These are phyloP conservation scores for Rosa chinensis DNA, from an alignment of 306 rosid genomes.

Conservation along the genomic window DNA sequence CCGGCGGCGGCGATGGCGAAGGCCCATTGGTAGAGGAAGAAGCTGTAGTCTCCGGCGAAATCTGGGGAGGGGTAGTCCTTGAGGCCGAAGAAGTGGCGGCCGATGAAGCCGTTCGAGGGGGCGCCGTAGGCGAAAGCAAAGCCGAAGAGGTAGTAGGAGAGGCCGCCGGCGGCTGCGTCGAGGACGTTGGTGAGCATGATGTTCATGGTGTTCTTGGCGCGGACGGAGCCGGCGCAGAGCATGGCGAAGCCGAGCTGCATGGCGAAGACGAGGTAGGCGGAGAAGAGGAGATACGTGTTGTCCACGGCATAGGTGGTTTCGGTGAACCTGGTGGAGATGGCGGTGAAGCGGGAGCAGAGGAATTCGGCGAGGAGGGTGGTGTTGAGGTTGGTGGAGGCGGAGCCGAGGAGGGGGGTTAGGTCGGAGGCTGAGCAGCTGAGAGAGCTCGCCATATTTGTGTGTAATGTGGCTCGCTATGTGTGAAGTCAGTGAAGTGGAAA, in stretches of 20 bases:
- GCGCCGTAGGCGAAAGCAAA: slow-evolving; percentile 75
- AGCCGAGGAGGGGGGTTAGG: slow-evolving; percentile 39
- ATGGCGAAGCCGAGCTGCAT: slow-evolving; percentile 97
- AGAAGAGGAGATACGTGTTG: slow-evolving; percentile 63
- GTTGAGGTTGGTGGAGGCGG: slow-evolving; percentile 22
- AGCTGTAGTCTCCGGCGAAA: slow-evolving; percentile 48
- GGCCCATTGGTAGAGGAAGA: slow-evolving; percentile 88
- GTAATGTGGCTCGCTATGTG: neutral
- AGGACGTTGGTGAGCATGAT: slow-evolving; percentile 95
- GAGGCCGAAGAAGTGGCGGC: slow-evolving; percentile 73
- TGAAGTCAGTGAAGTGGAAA: neutral
- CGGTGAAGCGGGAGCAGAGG: slow-evolving; percentile 49
- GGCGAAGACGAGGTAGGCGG: slow-evolving; percentile 84
- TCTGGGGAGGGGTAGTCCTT: slow-evolving; percentile 26
- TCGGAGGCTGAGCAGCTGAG: slow-evolving; percentile 52
- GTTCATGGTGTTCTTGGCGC: slow-evolving; percentile 91
- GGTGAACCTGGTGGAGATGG: slow-evolving; percentile 33
- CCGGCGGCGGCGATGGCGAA: slow-evolving; percentile 84
- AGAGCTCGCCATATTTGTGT: slow-evolving; percentile 41
- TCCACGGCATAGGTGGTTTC: slow-evolving; percentile 58
- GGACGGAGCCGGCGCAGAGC: slow-evolving; percentile 90
- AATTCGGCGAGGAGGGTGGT: slow-evolving; percentile 48
- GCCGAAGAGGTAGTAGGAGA: slow-evolving; percentile 79
- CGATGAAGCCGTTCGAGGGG: slow-evolving; percentile 80
- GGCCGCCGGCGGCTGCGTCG: slow-evolving; percentile 75